These are phyloP conservation scores for Cercospora zeae-maydis DNA, from an alignment of 2,329 filamentous ascomycete species.

Conservation along the genomic window DNA sequence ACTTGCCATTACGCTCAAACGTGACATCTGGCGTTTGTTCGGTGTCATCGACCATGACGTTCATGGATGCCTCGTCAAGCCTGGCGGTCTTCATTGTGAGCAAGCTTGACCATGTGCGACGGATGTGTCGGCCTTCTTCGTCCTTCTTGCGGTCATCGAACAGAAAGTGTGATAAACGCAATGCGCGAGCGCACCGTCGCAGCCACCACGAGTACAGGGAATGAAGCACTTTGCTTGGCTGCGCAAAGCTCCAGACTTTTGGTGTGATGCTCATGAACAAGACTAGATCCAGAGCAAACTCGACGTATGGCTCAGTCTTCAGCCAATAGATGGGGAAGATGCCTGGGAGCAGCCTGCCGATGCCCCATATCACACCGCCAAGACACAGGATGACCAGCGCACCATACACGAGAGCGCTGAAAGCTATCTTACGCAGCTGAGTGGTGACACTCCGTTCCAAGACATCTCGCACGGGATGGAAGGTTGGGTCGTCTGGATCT, in stretches of 20 bases:
- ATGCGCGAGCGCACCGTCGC: constrained; percentile 70
- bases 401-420: constrained; percentile 93
- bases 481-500: constrained; percentile 96
- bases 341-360: constrained; percentile 62
- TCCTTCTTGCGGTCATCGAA: constrained; percentile 79
- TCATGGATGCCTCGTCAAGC: constrained; percentile 3
- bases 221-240: constrained; percentile 79
- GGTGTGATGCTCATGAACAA: constrained; percentile 98
- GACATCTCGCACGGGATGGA: constrained; percentile 95
- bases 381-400: constrained; percentile 88
- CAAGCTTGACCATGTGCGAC: constrained; percentile 32
- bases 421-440: constrained; percentile 91
- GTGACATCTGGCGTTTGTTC: constrained; percentile 33
- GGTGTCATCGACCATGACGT: neutral
- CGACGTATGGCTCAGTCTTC: constrained; percentile 83
- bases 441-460: constrained; percentile 88
- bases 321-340: constrained; percentile 92
- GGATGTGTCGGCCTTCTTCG: constrained; percentile 65
- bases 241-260: constrained; percentile 75
- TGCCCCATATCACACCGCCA: constrained; percentile 92
- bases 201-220: constrained; percentile 96
- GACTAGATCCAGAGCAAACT: constrained; percentile 89
- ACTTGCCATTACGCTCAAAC: constrained; percentile 70
- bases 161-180: constrained; percentile 87
- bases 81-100: constrained; percentile 20